Evolutionary conservation across 805 yeast species (phyloP), one percentile per base, ranked within the genome.

Genomic region (Candida insectalens): DNA sequence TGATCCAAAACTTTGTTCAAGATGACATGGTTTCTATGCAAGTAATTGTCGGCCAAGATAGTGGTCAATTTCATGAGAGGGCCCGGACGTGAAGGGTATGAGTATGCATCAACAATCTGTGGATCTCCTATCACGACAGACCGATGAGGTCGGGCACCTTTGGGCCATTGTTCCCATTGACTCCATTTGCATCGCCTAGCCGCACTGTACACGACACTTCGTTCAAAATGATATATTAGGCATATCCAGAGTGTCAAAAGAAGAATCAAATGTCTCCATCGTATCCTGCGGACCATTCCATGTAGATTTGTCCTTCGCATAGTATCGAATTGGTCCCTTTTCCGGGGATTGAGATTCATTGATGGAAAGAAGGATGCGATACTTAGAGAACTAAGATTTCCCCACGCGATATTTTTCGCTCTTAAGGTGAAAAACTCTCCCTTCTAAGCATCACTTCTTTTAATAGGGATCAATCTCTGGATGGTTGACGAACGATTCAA

Each of bases 61-160:
- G 69, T 65, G 1, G 92, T 71, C n/a, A 83, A 16, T 6, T 42
- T 43, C 60, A 66, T 50, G 70, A 69, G 17, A 72, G 52, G 3
- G 62, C 35, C 14, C 18, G 27, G 59, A 41, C 14, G 78, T 73
- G 45, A 87, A 60, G 94, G 94, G 52, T 92, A 92, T 0, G 97
- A 82, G 55, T 82, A 74, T 18, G 67, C 80, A 50, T 92, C 99
- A 47, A 92, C 80, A 28, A 92, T 66, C 54, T 92, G 99, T 0
- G 98, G 98, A 51, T 92, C 99, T 0, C 96, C 97, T 23, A 84
- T 65, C 9, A 92, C 25, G 21, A 53, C 39, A 2, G 51, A 29
- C 27, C 44, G 49, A 34, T 46, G 44, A 5, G 59, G 59, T n/a
- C 38, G 35, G 2, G 53, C 29, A 6, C 30, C 36, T 7, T 25